These are phyloP conservation scores for Chalara sp. DNA, from an alignment of 2,329 filamentous ascomycete species.

Conservation along the genomic window DNA sequence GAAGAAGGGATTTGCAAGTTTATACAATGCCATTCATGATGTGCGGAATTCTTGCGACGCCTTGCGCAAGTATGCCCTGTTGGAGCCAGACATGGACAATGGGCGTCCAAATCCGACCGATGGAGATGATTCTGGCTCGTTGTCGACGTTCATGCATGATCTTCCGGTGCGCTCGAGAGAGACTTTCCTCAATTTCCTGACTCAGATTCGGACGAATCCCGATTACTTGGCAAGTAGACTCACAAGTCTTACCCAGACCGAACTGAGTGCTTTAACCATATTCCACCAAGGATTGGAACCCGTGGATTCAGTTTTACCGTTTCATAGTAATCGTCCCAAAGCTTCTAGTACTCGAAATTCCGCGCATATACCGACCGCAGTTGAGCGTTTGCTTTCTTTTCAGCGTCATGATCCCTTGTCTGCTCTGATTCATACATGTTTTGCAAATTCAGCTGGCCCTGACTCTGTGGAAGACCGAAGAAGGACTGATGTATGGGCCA, in stretches of 20 bases:
- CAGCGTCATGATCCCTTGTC: slow-evolving; percentile 83
- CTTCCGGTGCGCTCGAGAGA: slow-evolving; percentile 70
- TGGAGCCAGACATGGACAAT: slow-evolving; percentile 65
- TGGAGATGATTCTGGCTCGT: slow-evolving; percentile 35
- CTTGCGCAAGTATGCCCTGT: slow-evolving; percentile 60
- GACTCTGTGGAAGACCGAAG: slow-evolving; percentile 75
- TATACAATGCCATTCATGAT: slow-evolving; percentile 75
- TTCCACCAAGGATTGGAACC: slow-evolving; percentile 75
- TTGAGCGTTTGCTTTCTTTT: slow-evolving; percentile 81
- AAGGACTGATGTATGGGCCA: slow-evolving; percentile 82
- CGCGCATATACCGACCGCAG: slow-evolving; percentile 50
- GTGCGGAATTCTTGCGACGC: slow-evolving; percentile 72
- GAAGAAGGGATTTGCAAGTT: slow-evolving; percentile 65
- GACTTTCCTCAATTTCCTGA: slow-evolving; percentile 72
- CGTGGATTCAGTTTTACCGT: slow-evolving; percentile 75
- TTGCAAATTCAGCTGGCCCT: slow-evolving; percentile 77
- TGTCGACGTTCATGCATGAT: slow-evolving; percentile 59
- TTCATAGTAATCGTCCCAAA: slow-evolving; percentile 43
- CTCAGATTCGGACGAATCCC: slow-evolving; percentile 75
- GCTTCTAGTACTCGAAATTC: slow-evolving; percentile 39
- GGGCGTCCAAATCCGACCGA: slow-evolving; percentile 27
- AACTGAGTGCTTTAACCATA: slow-evolving; percentile 70
- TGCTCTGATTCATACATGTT: slow-evolving; percentile 79
- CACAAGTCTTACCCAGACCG: slow-evolving; percentile 64
- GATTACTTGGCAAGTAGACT: slow-evolving; percentile 83